A percentile compares a stretch with the other conserved stretches of the same genome.
These are phyloP conservation scores for Ophiobolus disseminans DNA, from an alignment of 2,329 filamentous ascomycete genomes.

Conservation along the genomic window DNA sequence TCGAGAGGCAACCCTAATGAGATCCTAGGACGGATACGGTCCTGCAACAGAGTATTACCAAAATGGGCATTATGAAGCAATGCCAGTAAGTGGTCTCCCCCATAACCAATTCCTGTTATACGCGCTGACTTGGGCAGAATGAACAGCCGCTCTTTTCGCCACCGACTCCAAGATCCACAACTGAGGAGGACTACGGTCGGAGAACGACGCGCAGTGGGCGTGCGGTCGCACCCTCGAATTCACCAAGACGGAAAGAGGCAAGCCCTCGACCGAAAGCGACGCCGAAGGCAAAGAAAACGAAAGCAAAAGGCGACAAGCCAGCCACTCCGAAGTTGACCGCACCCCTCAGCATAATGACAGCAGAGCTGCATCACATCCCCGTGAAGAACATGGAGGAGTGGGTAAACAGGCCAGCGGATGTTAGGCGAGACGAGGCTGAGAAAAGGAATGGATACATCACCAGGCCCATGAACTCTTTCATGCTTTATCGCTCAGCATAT, in stretches of 20 bases:
- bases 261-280: slow-evolving; percentile 39
- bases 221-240: slow-evolving; percentile 30
- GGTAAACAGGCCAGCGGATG: slow-evolving; percentile 74
- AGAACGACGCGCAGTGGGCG: slow-evolving; percentile 49
- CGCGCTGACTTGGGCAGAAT: slow-evolving; percentile 32
- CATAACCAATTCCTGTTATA: not conserved
- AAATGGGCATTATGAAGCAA: slow-evolving; percentile 32
- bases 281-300: slow-evolving; percentile 53
- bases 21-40: slow-evolving; percentile 41
- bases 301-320: slow-evolving; percentile 54
- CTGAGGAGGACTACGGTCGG: slow-evolving; percentile 48
- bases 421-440: slow-evolving; percentile 71
- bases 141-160: slow-evolving; percentile 44
- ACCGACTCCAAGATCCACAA: slow-evolving; percentile 54
- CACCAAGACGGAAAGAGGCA: slow-evolving; percentile 26
- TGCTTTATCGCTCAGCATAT: slow-evolving; percentile 94
- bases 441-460: slow-evolving; percentile 80
- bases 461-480: slow-evolving; percentile 96
- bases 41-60: slow-evolving; percentile 36
- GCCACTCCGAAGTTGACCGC: slow-evolving; percentile 65
- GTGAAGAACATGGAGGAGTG: slow-evolving; percentile 81
- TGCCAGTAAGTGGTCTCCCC: slow-evolving; percentile 30
- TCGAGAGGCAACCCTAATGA: slow-evolving; percentile 26
- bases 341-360: slow-evolving; percentile 75
- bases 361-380: slow-evolving; percentile 65